A percentile compares a stretch with the other conserved stretches of the same genome.
These are phyloP conservation scores for Trichoderma sp. DNA, from an alignment of 2,329 filamentous ascomycete genomes.

Conservation along the genomic window DNA sequence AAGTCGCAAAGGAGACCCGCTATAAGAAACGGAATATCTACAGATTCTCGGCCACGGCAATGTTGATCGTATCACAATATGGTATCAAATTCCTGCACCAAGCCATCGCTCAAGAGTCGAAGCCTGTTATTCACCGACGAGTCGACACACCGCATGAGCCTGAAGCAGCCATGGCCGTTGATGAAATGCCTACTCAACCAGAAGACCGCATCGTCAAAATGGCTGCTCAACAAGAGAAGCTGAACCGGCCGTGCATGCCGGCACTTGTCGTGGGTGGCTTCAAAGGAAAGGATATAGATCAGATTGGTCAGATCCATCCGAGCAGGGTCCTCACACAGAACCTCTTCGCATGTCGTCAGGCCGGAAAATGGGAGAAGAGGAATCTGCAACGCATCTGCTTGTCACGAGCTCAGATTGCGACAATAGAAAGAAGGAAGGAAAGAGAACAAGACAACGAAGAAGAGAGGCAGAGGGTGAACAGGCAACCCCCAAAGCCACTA, in stretches of 20 bases:
- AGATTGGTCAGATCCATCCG: neutral
- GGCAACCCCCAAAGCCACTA: too few relatives aligned
- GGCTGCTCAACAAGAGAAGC: neutral
- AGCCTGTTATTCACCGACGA: neutral
- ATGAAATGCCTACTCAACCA: neutral
- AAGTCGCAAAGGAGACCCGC: neutral
- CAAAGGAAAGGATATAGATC: neutral
- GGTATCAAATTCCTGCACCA: neutral
- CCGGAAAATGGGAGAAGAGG: neutral
- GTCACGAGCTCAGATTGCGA: neutral
- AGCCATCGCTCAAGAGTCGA: neutral
- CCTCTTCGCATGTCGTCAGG: neutral
- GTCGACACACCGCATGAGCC: neutral
- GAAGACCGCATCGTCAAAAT: too few relatives aligned
- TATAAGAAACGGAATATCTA: neutral
- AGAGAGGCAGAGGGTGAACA: neutral
- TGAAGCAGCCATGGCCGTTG: neutral
- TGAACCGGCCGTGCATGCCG: neutral
- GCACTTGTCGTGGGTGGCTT: conserved; percentile 26
- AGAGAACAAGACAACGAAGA: neutral
- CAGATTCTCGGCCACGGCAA: neutral
- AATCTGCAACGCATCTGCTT: neutral
- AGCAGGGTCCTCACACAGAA: neutral
- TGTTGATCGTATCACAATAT: neutral
- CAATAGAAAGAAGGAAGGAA: neutral